Percentiles rank a stretch among this genome's conserved stretches.
Conservation (phyloP, 2,329 filamentous ascomycete species). For the Celoporthe dispersa region DNA sequence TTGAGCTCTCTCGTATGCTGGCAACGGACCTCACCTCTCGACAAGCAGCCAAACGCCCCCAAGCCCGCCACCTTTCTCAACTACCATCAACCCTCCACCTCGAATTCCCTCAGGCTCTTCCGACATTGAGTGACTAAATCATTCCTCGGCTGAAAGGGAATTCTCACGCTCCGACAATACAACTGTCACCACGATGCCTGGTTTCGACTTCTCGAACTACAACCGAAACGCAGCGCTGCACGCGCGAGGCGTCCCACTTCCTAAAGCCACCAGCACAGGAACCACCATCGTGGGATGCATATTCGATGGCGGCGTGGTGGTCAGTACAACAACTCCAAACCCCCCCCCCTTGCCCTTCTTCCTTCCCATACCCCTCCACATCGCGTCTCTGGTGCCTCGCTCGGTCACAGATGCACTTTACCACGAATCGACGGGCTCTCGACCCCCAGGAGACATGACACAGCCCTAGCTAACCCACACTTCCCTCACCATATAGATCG, state of each 20-base stretch:
- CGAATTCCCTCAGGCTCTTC: slow-evolving; percentile 7
- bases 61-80: slow-evolving; percentile 6
- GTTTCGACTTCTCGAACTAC: slow-evolving; percentile 99
- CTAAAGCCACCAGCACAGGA: slow-evolving; percentile 97
- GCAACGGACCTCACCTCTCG: slow-evolving; percentile 21
- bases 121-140: not conserved
- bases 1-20: slow-evolving; percentile 17
- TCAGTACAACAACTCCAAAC: slow-evolving; percentile 51
- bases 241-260: slow-evolving; percentile 88
- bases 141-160: not conserved
- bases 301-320: slow-evolving; percentile 94
- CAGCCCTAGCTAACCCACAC: not conserved
- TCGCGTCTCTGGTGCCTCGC: not conserved
- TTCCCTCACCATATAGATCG: slow-evolving; percentile 67
- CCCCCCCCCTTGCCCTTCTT: not conserved
- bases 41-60: slow-evolving; percentile 2
- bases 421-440: slow-evolving; percentile 1
- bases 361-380: not conserved
- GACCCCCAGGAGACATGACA: not conserved
- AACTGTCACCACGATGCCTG: slow-evolving; percentile 70
- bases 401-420: not conserved
- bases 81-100: slow-evolving; percentile 11
- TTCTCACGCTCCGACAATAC: slow-evolving; percentile 4
- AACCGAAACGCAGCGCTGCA: slow-evolving; percentile 98
- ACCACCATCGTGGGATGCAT: slow-evolving; percentile 98